Conservation (phyloP, 169 alveolate genomes). For the Theileria equi region DNA sequence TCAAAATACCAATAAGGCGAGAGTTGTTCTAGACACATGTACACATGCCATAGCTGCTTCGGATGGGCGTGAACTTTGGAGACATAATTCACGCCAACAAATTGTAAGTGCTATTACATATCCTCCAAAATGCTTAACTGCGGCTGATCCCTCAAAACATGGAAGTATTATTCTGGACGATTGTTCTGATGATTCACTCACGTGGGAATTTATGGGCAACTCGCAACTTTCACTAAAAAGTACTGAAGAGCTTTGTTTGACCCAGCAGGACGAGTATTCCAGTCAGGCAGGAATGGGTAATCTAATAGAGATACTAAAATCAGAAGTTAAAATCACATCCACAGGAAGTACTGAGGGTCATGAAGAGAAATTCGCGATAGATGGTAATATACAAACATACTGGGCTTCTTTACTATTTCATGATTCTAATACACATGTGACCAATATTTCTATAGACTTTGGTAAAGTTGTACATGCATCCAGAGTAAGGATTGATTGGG, state of each 20-base stretch:
- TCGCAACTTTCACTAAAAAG: slow-evolving; percentile 78
- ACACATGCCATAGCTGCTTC: slow-evolving; percentile 79
- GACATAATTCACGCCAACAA: slow-evolving; percentile 71
- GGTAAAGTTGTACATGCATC: slow-evolving; percentile 71
- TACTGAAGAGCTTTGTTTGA: slow-evolving; percentile 76
- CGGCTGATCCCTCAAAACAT: slow-evolving; percentile 50
- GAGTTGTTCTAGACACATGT: slow-evolving; percentile 77
- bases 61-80: slow-evolving; percentile 78
- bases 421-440: slow-evolving; percentile 69
- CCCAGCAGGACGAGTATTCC: slow-evolving; percentile 75
- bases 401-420: slow-evolving; percentile 86
- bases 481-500: slow-evolving; percentile 83
- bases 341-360: slow-evolving; percentile 69
- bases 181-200: slow-evolving; percentile 80
- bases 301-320: slow-evolving; percentile 43
- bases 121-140: slow-evolving; percentile 57
- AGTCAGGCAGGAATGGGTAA: slow-evolving; percentile 80
- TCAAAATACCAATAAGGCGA: slow-evolving; percentile 69
- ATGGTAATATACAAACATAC: slow-evolving; percentile 80
- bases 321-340: slow-evolving; percentile 25
- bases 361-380: slow-evolving; percentile 76
- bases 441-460: slow-evolving; percentile 68
- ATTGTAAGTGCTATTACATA: slow-evolving; percentile 64
- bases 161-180: slow-evolving; percentile 74
- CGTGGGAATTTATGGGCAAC: slow-evolving; percentile 82